A percentile compares a stretch with the other conserved stretches of the same genome.
phyloP scores from a whole-genome alignment of 768 basidiomycete genomes.

The Leccinum broughii region DNA sequence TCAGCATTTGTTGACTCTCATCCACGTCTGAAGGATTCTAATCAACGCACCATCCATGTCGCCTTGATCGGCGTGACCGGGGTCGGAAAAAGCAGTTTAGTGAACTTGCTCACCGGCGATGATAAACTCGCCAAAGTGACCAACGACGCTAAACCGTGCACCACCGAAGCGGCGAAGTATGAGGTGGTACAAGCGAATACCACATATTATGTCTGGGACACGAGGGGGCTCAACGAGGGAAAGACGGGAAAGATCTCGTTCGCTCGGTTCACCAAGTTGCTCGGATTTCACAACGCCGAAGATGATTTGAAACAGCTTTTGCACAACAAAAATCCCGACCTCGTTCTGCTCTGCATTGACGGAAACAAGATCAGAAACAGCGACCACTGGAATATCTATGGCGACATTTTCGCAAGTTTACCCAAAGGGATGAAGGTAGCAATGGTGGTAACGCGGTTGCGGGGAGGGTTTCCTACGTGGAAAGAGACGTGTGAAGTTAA shows the following conservation, averaged over 20 bases:
- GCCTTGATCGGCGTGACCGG: conserved; percentile 27
- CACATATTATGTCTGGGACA: conserved; percentile 25
- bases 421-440: conserved; percentile 15
- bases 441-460: conserved; percentile 19
- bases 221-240: conserved; percentile 27
- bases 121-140: conserved; percentile 10
- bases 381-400: conserved; percentile 23
- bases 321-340: conserved; percentile 10
- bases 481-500: conserved; percentile 13
- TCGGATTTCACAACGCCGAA: conserved; percentile 18
- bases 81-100: conserved; percentile 30
- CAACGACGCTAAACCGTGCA: conserved; percentile 26
- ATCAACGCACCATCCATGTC: conserved; percentile 12
- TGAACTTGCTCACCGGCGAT: conserved; percentile 25
- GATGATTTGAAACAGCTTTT: conserved; percentile 19
- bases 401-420: conserved; percentile 20
- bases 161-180: conserved; percentile 6
- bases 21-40: neutral
- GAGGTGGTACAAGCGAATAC: conserved; percentile 6
- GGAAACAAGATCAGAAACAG: conserved; percentile 18
- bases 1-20: neutral
- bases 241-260: neutral
- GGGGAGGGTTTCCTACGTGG: conserved; percentile 15
- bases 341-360: conserved; percentile 26
- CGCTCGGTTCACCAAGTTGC: conserved; percentile 2